phyloP scores from a whole-genome alignment of 2,329 filamentous ascomycete genomes.

The Diaporthe humulicola region DNA sequence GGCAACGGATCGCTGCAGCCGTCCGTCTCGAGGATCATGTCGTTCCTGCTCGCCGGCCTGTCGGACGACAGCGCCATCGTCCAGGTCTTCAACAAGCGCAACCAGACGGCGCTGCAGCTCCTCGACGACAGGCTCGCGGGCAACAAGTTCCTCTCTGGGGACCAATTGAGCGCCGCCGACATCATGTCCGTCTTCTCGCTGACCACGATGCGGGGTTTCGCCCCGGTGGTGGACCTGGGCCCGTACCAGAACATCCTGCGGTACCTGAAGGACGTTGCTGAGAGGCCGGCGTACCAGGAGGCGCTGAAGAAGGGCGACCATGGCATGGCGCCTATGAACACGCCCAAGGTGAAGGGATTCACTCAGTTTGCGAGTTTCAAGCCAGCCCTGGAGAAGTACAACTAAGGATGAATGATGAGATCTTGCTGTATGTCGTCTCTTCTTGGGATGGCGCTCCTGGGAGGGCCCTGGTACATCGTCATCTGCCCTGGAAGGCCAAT shows the following conservation, averaged over 20 bases:
- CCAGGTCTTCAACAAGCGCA: slow-evolving; percentile 50
- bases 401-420: background rate
- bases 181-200: slow-evolving; percentile 73
- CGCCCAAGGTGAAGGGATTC: slow-evolving; percentile 34
- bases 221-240: slow-evolving; percentile 54
- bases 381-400: slow-evolving; percentile 8
- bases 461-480: background rate
- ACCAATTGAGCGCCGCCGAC: slow-evolving; percentile 75
- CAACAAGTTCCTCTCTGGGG: slow-evolving; percentile 70
- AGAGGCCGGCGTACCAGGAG: slow-evolving; percentile 59
- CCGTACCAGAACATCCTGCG: slow-evolving; percentile 57
- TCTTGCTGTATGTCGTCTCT: too few species aligned
- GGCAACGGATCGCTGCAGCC: slow-evolving; percentile 53
- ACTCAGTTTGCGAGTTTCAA: slow-evolving; percentile 30
- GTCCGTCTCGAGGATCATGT: slow-evolving; percentile 41
- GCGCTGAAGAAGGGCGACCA: slow-evolving; percentile 65
- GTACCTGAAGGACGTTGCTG: slow-evolving; percentile 59
- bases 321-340: slow-evolving; percentile 51
- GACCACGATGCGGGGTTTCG: slow-evolving; percentile 71
- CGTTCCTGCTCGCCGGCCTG: slow-evolving; percentile 55
- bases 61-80: slow-evolving; percentile 37
- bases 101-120: slow-evolving; percentile 48
- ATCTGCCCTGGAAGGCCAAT: background rate
- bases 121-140: slow-evolving; percentile 63
- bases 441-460: background rate